Evolutionary conservation across 805 yeast genomes (phyloP), one percentile per base, ranked within the genome.

Genomic region (Candida vartiovaarae): DNA sequence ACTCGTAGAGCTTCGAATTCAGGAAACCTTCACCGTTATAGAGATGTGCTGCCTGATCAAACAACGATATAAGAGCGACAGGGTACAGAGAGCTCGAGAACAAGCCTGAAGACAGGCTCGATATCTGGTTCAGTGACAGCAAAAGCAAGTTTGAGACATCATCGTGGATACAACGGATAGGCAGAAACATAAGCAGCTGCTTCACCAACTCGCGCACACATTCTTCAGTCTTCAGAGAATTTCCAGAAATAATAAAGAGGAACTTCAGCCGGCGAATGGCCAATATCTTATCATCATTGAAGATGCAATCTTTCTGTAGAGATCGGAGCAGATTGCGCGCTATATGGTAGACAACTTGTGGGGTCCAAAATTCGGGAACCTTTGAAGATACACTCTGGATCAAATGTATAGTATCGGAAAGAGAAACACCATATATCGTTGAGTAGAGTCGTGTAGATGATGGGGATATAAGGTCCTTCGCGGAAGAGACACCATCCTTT

Each of bases 241-340:
- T 33, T 3, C 47, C 45, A 7, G 66, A 64, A 20, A 65, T 39
- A 6, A 61, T 37, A 6, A 68, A 50, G 5, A 74, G 43, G 2
- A 68, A 46, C 44, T 72, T 72, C 23, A 75, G 41, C 42, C 57
- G 64, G 43, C 76, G 59, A 5, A 75, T 33, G 27, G 48, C 41
- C 4, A 56, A 10, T 1, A 52, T 7, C 36, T 49, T 58, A 15
- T 64, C 64, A 3, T 60, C 54, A 24, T 36, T 28, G 24, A 60
- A 47, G 1, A 52, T 25, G 0, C 67, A 43, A 1, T 44, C 24
- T 0, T 56, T 51, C 30, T 32, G 41, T 3, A 71, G 35, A 3
- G 53, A 35, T 2, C 57, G 31, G 3, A 69, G 42, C 3, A 69
- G 25, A 25, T 65, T 61, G n/a, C 71, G 57, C 1, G 63, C 34